Base-by-base conservation (phyloP, 2,329 filamentous ascomycete species). In the Cytospora piceicola region DNA sequence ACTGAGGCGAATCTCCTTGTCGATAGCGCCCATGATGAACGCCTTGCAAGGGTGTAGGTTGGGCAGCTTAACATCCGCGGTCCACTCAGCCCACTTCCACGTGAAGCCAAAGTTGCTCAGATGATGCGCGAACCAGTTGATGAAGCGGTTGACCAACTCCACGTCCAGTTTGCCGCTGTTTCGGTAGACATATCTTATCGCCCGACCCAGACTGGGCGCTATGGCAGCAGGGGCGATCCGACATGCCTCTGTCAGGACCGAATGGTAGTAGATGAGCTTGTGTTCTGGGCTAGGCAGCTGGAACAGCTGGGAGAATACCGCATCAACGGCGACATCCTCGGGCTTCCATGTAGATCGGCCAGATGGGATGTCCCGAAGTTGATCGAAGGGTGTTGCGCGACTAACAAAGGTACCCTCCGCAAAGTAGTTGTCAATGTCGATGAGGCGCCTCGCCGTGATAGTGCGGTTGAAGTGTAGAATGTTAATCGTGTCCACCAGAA, bases 71-170 rank as follows among this genome's bases (percentile, higher is more conserved):
- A 97, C 88, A 75, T 98, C 93, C 20, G 94, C 92, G 57, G 91
- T 85, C 95, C 95, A 99, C 79, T 99, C 95, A 20, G 91, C 90
- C 95, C 95, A 99, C 79, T 98, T 98, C 95, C 95, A 99, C 12
- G 95, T 95, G 76, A 98, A 99, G 61, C 96, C 95, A 75, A 99
- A 99, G 80, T 99, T 99, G 80, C 94, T 97, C 70, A 99, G 81
- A 80, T 99, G 95, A 76, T 99, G 95, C 22, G 94, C 87, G 75
- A 99, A 99, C 95, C 95, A 99, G 76, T 98, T 94, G 75, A 97
- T 83, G 79, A 98, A 98, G 30, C 95, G 88, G 73, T 94, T 90
- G 64, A 83, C 85, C 53, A 99, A 81, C 78, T 98, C 94, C 57
- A 97, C 82, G 74, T 99, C 95, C 82, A 98, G 88, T 2, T 85